Evolutionary conservation across 345 rosid species (phyloP), one percentile per base, ranked within the genome.

Genomic region (Chamaenerion angustifolium): DNA sequence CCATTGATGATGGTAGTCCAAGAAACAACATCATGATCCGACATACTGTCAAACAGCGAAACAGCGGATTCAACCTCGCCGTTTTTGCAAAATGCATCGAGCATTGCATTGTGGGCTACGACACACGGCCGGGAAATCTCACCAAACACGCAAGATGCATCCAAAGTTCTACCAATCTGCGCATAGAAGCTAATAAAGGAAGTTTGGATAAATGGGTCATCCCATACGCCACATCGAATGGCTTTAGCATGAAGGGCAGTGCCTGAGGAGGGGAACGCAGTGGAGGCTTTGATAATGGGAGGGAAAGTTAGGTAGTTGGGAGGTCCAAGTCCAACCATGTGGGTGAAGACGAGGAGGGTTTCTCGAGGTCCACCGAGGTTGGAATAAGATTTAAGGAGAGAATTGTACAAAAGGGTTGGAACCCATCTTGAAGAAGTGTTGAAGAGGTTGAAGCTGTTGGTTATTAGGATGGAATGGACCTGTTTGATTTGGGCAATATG

Each of bases 1-100:
- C 95, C 95, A 43, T 69, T 77, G 40, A 85, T 73, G 60, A 82
- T 68, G 51, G 57, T 79, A 11, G 92, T 80, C 95, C 92, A 85
- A 16, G 92, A 75, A 21, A 85, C 71, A 23, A 80, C 88, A 59
- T 82, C 88, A 16, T 57, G 68, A 41, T 58, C 51, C 43, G 41
- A 42, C 92, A 85, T 82, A 41, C 62, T 53, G 44, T 63, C 42
- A 63, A 85, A 74, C n/a, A 73, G 35, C 45, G 46, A 55, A 40
- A 67, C 52, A 60, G 85, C 88, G 58, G 65, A 75, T 55, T 15
- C 74, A 75, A 76, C 63, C 50, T 62, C 83, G 19, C 78, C 78
- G 37, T 78, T 77, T 53, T 71, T 76, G 40, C 71, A 76, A 59
- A 47, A 78, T 60, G 88, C 85, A 59, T 82, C 85, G 43, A 85